Conservation (phyloP, 2,329 filamentous ascomycete genomes). For the Xylariaceae sp. region DNA sequence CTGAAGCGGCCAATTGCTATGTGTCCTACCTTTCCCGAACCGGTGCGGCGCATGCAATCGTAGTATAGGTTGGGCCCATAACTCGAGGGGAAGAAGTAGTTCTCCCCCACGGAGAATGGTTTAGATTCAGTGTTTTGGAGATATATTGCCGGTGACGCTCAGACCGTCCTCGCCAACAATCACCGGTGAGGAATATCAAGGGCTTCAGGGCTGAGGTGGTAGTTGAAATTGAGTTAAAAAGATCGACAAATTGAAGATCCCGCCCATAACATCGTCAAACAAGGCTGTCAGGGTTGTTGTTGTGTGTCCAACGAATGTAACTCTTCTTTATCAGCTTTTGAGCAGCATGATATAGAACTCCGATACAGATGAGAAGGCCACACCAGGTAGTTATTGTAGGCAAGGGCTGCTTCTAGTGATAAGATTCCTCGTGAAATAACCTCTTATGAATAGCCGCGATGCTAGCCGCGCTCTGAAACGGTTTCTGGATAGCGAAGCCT, state of each 20-base stretch:
- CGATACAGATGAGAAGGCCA: too few relatives aligned
- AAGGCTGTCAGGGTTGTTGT: slow-evolving; percentile 31
- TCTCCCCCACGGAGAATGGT: background rate
- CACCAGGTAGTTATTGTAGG: too few relatives aligned
- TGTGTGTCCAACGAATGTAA: too few relatives aligned
- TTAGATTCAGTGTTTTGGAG: slow-evolving; percentile 5
- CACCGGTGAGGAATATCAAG: slow-evolving; percentile 20
- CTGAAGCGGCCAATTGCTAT: slow-evolving; percentile 39
- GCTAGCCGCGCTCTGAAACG: background rate
- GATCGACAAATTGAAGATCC: slow-evolving; percentile 37
- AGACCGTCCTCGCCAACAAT: background rate
- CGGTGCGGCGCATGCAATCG: slow-evolving; percentile 30
- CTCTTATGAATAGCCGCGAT: slow-evolving; percentile 1
- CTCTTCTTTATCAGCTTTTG: background rate
- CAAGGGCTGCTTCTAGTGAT: too few relatives aligned
- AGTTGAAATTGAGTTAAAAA: slow-evolving; percentile 25
- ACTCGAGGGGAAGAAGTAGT: background rate
- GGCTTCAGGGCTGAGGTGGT: slow-evolving; percentile 33
- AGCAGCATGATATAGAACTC: too few relatives aligned
- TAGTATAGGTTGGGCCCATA: background rate
- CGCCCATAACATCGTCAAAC: slow-evolving; percentile 33
- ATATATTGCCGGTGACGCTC: slow-evolving; percentile 24
- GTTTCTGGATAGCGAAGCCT: background rate
- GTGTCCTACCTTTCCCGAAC: slow-evolving; percentile 37
- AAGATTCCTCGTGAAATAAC: background rate